Percentiles rank a stretch among this genome's conserved stretches.
Evolutionary conservation across 768 basidiomycete species (phyloP).

Genomic region (Sistotremastrum suecicum): DNA sequence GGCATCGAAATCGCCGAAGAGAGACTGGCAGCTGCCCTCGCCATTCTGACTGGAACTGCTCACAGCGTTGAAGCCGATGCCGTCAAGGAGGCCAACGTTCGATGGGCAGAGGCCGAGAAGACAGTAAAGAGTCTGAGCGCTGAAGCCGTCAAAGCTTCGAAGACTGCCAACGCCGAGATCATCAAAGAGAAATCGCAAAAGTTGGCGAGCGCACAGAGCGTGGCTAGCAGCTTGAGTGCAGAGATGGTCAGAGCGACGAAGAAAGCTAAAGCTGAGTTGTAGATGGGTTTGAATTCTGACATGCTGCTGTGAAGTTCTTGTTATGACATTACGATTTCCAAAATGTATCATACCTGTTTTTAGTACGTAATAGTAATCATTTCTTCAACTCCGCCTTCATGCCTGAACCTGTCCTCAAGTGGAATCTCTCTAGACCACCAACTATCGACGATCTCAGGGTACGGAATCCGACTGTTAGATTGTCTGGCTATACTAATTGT

Average conservation of each 20-base stretch:
- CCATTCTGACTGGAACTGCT: constrained; percentile 27
- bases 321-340: no score
- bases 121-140: constrained; percentile 7
- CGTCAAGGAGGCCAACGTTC: constrained; percentile 10
- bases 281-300: background rate
- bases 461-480: background rate
- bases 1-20: constrained; percentile 69
- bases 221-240: background rate
- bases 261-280: background rate
- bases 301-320: no score
- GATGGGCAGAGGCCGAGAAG: constrained; percentile 13
- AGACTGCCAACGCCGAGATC: background rate
- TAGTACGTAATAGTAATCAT: no score
- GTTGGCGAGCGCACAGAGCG: background rate
- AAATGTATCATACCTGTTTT: no score
- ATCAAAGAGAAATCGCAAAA: constrained; percentile 4
- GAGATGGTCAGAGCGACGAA: background rate
- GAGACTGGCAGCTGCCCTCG: constrained; percentile 36
- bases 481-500: no score
- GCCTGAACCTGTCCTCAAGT: no score
- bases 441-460: constrained; percentile 22
- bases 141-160: background rate
- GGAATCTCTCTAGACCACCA: constrained; percentile 4
- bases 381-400: no score
- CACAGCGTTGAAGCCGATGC: constrained; percentile 12